These are phyloP conservation scores for Penicillium argentinense DNA, from an alignment of 495 filamentous ascomycete species.

Conservation along the genomic window DNA sequence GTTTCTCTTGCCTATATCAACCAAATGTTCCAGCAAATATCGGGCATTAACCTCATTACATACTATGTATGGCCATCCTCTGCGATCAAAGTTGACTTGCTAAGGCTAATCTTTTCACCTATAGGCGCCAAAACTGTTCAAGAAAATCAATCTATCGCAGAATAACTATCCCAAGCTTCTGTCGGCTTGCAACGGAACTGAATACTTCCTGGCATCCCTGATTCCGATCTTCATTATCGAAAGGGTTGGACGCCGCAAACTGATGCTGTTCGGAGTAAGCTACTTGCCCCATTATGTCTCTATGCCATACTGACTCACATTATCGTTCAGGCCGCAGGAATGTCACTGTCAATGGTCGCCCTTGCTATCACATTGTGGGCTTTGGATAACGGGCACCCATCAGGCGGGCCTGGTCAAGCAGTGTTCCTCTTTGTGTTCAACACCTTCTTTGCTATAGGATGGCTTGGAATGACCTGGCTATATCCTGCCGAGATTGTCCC, in stretches of 20 bases:
- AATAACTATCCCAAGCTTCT: slow-evolving; percentile 46
- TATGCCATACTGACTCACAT: slow-evolving; percentile 3
- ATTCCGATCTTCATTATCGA: slow-evolving; percentile 71
- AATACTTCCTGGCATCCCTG: slow-evolving; percentile 73
- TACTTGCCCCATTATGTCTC: not conserved
- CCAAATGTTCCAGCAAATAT: slow-evolving; percentile 76
- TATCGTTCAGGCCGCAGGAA: slow-evolving; percentile 53
- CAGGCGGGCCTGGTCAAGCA: slow-evolving; percentile 35
- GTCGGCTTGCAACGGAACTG: slow-evolving; percentile 69
- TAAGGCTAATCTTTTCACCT: slow-evolving; percentile 57
- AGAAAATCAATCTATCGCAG: slow-evolving; percentile 46
- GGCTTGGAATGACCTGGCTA: slow-evolving; percentile 76
- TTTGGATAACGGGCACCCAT: slow-evolving; percentile 34
- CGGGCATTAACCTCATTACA: slow-evolving; percentile 73
- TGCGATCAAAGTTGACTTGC: slow-evolving; percentile 58
- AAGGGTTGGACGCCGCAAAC: slow-evolving; percentile 61
- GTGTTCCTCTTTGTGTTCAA: slow-evolving; percentile 73
- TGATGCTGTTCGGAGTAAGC: slow-evolving; percentile 67
- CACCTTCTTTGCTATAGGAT: slow-evolving; percentile 74
- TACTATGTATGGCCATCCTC: slow-evolving; percentile 71
- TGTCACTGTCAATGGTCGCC: slow-evolving; percentile 67
- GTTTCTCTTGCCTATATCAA: slow-evolving; percentile 69
- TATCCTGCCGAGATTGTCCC: slow-evolving; percentile 76
- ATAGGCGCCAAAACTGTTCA: slow-evolving; percentile 38
- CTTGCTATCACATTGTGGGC: slow-evolving; percentile 49